Base-by-base conservation (phyloP, 2,329 filamentous ascomycete genomes). In the Annulohypoxylon truncatum region DNA sequence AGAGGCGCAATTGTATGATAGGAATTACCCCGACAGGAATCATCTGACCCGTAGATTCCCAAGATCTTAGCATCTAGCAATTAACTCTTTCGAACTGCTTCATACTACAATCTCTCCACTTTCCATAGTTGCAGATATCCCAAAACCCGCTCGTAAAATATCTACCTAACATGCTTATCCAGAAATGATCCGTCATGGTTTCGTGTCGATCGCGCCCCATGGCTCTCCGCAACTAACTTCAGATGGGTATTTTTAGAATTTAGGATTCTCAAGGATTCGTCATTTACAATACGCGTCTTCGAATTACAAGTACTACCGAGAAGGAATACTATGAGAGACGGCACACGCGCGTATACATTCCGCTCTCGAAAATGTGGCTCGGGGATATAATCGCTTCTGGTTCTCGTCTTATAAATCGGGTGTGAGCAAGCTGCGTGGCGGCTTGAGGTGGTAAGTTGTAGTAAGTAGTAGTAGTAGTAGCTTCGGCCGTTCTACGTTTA, bases 1-100 rank as follows among this genome's bases (percentile, higher is more conserved):
- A 56, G 55, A 61, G 61, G 52, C 58, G 46, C 51, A 61, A 53
- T 68, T 70, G 67, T 70, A 70, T 65, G 65, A 70, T 70, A 70
- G 61, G 58, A 63, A 57, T 56, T 52, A 60, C 53, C n/a, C 61
- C 26, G 31, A 44, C 53, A 50, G 63, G 58, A 48, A 54, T 57
- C 61, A 52, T 58, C 57, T 51, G 29, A 48, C 29, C 57, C 35
- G 48, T 68, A 67, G 58, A 68, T 61, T 56, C 61, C 58, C 28
- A 56, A 68, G 61, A 66, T 66, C 61, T 54, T 61, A 35, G 65
- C 59, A 59, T 64, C 61, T 66, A 33, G 67, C 58, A 70, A 68
- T 70, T 64, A 56, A 63, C 38, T 42, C 53, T 66, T 55, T 66
- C 54, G 47, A 64, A 55, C 48, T 63, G 22, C 38, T 66, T 52